A percentile compares a stretch with the other conserved stretches of the same genome.
Evolutionary conservation across 208 protist genomes (phyloP).

Genomic region (Acanthamoeba lugdunensis): DNA sequence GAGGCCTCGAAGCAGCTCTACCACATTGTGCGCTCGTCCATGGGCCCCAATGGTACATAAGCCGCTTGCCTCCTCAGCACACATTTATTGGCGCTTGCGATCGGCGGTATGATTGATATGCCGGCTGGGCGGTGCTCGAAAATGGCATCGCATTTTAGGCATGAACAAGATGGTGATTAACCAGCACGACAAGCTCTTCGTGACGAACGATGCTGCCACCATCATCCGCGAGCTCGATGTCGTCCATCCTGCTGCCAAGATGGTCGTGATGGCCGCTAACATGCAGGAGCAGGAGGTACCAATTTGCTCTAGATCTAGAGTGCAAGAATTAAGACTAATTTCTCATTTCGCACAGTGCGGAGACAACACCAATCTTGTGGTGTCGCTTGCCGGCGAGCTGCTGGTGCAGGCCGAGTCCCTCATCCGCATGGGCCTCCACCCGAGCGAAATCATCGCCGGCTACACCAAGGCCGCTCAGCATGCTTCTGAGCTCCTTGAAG

Average conservation of each 20-base stretch:
- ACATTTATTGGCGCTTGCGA: conserved; percentile 24
- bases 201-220: conserved; percentile 99
- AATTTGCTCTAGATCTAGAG: not conserved
- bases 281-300: conserved; percentile 86
- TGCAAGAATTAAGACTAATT: conserved; percentile 24
- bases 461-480: conserved; percentile 95
- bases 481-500: conserved; percentile 92
- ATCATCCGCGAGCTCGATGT: conserved; percentile 99
- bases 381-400: conserved; percentile 97
- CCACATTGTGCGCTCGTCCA: conserved; percentile 96
- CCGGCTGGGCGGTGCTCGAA: conserved; percentile 26
- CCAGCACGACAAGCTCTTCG: conserved; percentile 98
- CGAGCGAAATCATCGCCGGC: conserved; percentile 97
- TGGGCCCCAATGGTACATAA: conserved; percentile 95
- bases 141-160: conserved; percentile 80
- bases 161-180: conserved; percentile 99
- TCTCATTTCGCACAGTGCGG: conserved; percentile 88
- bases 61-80: not conserved
- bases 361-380: conserved; percentile 98
- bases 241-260: conserved; percentile 95
- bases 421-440: conserved; percentile 95
- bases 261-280: conserved; percentile 98
- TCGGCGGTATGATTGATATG: conserved; percentile 4
- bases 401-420: conserved; percentile 96
- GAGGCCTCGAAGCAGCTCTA: conserved; percentile 96